Evolutionary conservation across 75 land plant genomes (phyloP), one percentile per base, ranked within the genome.

Genomic region (Pinus tabuliformis): DNA sequence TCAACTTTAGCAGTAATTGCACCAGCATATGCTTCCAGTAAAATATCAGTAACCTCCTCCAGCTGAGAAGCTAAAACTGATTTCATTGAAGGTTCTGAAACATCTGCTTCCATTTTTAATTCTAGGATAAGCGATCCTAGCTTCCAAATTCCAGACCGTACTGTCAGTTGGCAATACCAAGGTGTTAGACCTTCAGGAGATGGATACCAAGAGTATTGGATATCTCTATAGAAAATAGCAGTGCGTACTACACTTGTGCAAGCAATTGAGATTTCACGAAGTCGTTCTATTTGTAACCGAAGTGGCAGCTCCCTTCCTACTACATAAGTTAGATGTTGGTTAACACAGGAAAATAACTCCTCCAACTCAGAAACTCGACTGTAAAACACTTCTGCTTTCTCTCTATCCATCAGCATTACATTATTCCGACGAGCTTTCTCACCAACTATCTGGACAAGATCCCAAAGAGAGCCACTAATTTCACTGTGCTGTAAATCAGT

Each of bases 361-460:
- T 95, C 98, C 49, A 97, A 71, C 12, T 93, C 92, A 75, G 99
- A 95, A 75, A 97, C 94, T 62, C 89, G 92, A 70, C 94, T 97
- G 72, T 92, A 97, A 73, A 97, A 97, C 33, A 97, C 94, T 84
- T 97, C 99, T 74, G 90, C 89, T 86, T 92, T 95, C 57, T 97
- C 99, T 68, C 98, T 85, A 76, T 97, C 99, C 94, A 97, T 91
- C 49, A 97, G 88, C 82, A 95, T 89, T 70, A 97, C 94, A 83
- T 89, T 92, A 75, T 93, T 91, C 68, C 94, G 83, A 9, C 98
- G 92, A 15, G 95, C 93, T 83, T 89, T 91, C 74, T 97, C 98
- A 52, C 99, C 99, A 81, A 90, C 91, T 72, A 92, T 74, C 61
- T 92, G 98, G 57, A 95, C 87, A 28, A 94, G 84, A 72, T 91